A percentile compares a stretch with the other conserved stretches of the same genome.
Conservation (phyloP, 202 grass and related monocot species). For the Elaeis oleifera region DNA sequence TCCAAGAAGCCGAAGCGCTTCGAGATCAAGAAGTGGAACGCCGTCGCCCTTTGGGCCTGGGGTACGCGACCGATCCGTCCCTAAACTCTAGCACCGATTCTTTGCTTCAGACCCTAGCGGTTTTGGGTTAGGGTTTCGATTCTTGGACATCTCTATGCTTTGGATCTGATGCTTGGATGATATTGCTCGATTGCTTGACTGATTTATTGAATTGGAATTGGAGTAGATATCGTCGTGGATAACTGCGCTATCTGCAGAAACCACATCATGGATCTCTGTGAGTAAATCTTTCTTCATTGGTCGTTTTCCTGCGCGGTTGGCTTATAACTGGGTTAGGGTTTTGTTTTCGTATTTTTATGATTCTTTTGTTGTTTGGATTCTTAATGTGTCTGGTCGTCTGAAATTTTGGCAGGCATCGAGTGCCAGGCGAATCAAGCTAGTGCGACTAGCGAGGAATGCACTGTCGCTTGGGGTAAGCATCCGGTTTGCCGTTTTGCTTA, state of each 20-base stretch:
- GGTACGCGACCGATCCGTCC: constrained; percentile 29
- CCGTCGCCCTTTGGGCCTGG: constrained; percentile 97
- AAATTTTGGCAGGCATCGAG: constrained; percentile 66
- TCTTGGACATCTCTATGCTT: background rate
- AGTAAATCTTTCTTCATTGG: constrained; percentile 20
- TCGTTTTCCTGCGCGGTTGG: background rate
- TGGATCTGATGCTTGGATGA: too few relatives aligned
- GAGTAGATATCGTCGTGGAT: constrained; percentile 90
- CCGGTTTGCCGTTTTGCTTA: too few relatives aligned
- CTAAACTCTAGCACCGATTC: too few relatives aligned
- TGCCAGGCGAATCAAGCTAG: constrained; percentile 99
- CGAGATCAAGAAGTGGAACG: constrained; percentile 99
- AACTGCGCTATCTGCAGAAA: constrained; percentile 98
- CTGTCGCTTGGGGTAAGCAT: constrained; percentile 86
- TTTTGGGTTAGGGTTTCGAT: background rate
- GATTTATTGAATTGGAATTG: background rate
- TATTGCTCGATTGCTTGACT: background rate
- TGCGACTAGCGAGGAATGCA: constrained; percentile 92
- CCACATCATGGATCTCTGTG: constrained; percentile 99
- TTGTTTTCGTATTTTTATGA: background rate
- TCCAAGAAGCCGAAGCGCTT: constrained; percentile 74
- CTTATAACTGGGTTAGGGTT: constrained; percentile 20
- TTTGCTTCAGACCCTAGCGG: too few relatives aligned
- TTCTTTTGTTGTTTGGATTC: background rate
- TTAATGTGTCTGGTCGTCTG: background rate